Evolutionary conservation across 1,284 basidiomycete genomes (phyloP).

Genomic region (Sphaerobolus stellatus): DNA sequence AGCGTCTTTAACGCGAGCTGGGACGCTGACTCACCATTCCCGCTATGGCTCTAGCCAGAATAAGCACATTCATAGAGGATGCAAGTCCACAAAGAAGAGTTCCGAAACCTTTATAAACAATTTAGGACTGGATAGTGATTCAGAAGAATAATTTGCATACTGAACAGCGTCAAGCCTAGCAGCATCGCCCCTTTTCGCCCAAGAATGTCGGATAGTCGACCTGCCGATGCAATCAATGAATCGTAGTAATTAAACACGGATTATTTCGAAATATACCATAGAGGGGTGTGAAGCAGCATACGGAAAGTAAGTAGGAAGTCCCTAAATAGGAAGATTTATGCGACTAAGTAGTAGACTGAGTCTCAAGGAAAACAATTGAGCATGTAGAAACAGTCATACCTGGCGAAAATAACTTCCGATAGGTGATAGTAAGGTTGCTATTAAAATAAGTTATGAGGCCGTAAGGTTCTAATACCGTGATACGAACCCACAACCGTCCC

Average conservation of each 20-base stretch:
- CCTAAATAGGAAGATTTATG: conserved; percentile 85
- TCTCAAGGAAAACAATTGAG: background rate
- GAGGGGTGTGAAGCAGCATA: conserved; percentile 88
- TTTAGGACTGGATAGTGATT: conserved; percentile 19
- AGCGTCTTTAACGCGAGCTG: background rate
- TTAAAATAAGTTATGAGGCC: conserved; percentile 1
- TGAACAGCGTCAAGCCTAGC: conserved; percentile 76
- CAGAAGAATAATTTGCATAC: conserved; percentile 38
- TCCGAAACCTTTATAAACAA: conserved; percentile 59
- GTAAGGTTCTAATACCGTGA: conserved; percentile 6
- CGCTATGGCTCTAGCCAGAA: conserved; percentile 77
- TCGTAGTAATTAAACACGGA: conserved; percentile 23
- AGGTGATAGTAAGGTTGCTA: conserved; percentile 71
- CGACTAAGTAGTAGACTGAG: conserved; percentile 38
- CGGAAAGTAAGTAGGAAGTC: conserved; percentile 82
- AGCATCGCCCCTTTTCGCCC: conserved; percentile 85
- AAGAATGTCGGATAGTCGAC: conserved; percentile 83
- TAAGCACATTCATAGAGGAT: conserved; percentile 79
- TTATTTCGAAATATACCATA: conserved; percentile 57
- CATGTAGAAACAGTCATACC: no score
- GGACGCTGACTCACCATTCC: conserved; percentile 82
- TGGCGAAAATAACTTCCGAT: conserved; percentile 76
- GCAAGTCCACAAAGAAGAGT: conserved; percentile 82
- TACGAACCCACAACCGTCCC: conserved; percentile 60
- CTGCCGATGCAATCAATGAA: conserved; percentile 37